Evolutionary conservation across 202 grass and related monocot genomes (phyloP), one percentile per base, ranked within the genome.

Genomic region (Panicum virgatum): DNA sequence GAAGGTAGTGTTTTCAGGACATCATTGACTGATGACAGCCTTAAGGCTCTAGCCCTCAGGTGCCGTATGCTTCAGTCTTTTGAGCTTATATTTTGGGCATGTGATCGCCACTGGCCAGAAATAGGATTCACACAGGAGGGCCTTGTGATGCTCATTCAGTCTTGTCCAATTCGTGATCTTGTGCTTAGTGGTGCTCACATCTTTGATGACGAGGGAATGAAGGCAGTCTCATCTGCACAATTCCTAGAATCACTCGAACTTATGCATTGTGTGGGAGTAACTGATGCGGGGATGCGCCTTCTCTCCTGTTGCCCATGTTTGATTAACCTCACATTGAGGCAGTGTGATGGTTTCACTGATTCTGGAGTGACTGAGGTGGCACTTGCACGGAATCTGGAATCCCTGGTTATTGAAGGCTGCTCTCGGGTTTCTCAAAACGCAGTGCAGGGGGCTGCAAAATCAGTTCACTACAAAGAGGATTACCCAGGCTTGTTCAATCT

Each of bases 131-230:
- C 52, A 9, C 52, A 54, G 19, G 20, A 54, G 52, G 52, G 52
- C 19, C 20, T 54, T 54, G 57, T 75, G 37, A 37, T 18, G 8
- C 72, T 94, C 14, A 12, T 91, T 65, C 76, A 84, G 26, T 78
- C 50, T 8, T 94, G 91, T 82, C 81, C 88, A 5, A 71, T 94
- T 45, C 85, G 66, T 26, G 37, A 73, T 32, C 76, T 94, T 46
- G 37, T 64, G 37, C 88, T 94, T 11, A 77, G 83, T 62, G 74
- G 71, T 54, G 69, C 50, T 15, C 78, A 26, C 40, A 86, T 79
- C 71, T 89, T 90, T 48, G 12, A 82, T 67, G 82, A 90, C 3
- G 12, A 25, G 54, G 81, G 85, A 43, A 90, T 88, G 78, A 26
- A 83, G 73, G 70, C 34, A 26, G 71, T 94, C 34, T 81, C 69